Base-by-base conservation (phyloP, 23 red algal species). In the Gracilaria domingensis region DNA sequence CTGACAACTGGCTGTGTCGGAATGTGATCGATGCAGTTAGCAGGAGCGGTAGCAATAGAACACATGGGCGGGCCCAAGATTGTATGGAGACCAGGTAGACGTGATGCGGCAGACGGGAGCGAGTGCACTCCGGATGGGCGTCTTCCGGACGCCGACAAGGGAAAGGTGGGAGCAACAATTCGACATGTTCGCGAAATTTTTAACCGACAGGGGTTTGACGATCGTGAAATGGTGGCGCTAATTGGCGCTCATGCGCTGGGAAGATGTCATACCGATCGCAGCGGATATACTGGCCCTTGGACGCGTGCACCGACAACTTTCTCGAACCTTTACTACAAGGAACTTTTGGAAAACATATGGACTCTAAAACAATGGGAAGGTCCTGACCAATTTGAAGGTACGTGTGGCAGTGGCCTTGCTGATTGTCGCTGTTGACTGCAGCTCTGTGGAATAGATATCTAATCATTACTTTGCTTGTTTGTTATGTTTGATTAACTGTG, bases 1-100 rank as follows among this genome's bases (percentile, higher is more conserved):
- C 64, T 34, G 32, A 69, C 60, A 66, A 66, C 32, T 37, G 32
- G 30, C 32, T 12, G 5, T 2, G 30, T 12, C 13, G 32, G 0
- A 36, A 20, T 69, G 12, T 69, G 32, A 11, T 23, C 21, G 2
- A 24, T 77, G 72, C 21, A 91, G 86, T 83, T 93, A 14, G 95
- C 95, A 13, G 91, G 91, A 50, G 95, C 91, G 13, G 81, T 93
- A 24, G 87, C 95, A 30, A 91, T 98, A 60, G 95, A 98, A 71
- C 84, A 93, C 45, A 92, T 92, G 77, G 93, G 93, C 40, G 95
- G 95, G 40, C 95, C 95, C 30, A 83, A 94, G 70, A 97, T 97
- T 38, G 86, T 92, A 16, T 92, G 88, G 75, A 65, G 86, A 48
- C 86, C 84, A 44, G 95, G 95, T 24, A 42, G 95, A 37, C 83